Evolutionary conservation across 2,329 filamentous ascomycete species (phyloP).

Genomic region (Colletotrichum tabaci): DNA sequence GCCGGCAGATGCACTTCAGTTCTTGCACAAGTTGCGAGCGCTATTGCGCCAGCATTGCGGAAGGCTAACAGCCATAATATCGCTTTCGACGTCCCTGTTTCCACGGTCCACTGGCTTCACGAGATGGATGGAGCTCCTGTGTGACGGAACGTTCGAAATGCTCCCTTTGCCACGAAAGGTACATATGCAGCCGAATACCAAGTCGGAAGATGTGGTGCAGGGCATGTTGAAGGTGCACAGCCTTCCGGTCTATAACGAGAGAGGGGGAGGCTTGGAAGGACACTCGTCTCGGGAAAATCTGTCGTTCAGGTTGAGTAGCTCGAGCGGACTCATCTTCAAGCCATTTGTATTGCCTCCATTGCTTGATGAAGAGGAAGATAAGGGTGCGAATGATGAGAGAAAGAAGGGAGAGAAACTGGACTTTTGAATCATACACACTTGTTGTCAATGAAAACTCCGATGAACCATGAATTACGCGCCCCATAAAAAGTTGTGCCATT

Average conservation of each 20-base stretch:
- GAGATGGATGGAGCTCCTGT: constrained; percentile 88
- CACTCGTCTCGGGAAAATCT: constrained; percentile 85
- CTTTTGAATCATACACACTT: constrained; percentile 66
- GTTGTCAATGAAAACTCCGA: not conserved
- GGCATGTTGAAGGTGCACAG: constrained; percentile 88
- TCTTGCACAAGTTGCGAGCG: constrained; percentile 83
- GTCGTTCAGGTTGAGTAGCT: constrained; percentile 89
- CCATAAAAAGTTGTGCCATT: not conserved
- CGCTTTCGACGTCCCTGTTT: constrained; percentile 85
- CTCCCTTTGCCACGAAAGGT: constrained; percentile 74
- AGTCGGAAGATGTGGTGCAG: constrained; percentile 82
- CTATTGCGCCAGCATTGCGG: constrained; percentile 78
- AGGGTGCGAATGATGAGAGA: constrained; percentile 61
- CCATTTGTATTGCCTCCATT: constrained; percentile 89
- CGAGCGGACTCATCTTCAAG: constrained; percentile 85
- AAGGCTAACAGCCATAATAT: constrained; percentile 80
- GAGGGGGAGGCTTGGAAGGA: constrained; percentile 81
- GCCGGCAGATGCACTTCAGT: constrained; percentile 83
- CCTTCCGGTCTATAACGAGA: constrained; percentile 88
- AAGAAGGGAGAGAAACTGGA: constrained; percentile 78
- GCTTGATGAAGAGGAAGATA: constrained; percentile 77
- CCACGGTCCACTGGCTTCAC: constrained; percentile 82
- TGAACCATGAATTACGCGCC: too few relatives aligned
- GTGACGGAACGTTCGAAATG: constrained; percentile 89
- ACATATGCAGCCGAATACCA: constrained; percentile 64